phyloP scores from a whole-genome alignment of 2,329 filamentous ascomycete genomes.

The Cladosporium colombiae region DNA sequence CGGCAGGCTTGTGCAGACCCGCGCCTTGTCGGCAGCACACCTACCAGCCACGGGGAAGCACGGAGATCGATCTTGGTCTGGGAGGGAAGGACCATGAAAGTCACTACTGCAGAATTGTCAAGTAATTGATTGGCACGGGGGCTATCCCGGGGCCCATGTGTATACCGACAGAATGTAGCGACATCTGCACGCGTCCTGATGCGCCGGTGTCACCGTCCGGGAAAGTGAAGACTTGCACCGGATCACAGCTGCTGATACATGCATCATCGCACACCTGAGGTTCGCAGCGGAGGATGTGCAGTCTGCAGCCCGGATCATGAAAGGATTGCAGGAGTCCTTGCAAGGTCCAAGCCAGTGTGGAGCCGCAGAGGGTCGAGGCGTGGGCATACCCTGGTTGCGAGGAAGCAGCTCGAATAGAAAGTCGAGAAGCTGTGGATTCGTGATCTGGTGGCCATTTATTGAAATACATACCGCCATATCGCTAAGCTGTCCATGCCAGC shows the following conservation, averaged over 20 bases:
- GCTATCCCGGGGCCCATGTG: not conserved
- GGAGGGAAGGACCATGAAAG: slow-evolving; percentile 1
- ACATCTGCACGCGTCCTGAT: slow-evolving; percentile 4
- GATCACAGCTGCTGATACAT: slow-evolving; percentile 10
- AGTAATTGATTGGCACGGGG: slow-evolving; percentile 12
- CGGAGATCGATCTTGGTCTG: slow-evolving; percentile 1
- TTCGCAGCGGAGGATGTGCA: slow-evolving; percentile 1
- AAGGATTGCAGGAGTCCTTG: slow-evolving; percentile 10
- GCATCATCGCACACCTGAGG: not conserved
- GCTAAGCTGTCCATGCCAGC: not conserved
- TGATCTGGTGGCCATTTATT: not conserved
- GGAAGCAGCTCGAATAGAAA: not conserved
- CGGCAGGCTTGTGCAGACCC: not conserved
- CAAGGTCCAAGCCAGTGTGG: slow-evolving; percentile 7
- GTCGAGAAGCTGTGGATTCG: slow-evolving; percentile 9
- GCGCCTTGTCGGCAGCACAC: slow-evolving; percentile 8
- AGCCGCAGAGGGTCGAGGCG: slow-evolving; percentile 5
- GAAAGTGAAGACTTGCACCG: slow-evolving; percentile 11
- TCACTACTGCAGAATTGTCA: slow-evolving; percentile 6
- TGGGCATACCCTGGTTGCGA: not conserved
- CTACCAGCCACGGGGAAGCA: slow-evolving; percentile 13
- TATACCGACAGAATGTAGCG: not conserved
- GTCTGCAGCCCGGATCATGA: slow-evolving; percentile 1
- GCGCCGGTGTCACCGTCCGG: not conserved
- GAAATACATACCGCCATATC: slow-evolving; percentile 7